Conservation (phyloP, 1,139 yeast species). For the Suhomyces panamericanus region DNA sequence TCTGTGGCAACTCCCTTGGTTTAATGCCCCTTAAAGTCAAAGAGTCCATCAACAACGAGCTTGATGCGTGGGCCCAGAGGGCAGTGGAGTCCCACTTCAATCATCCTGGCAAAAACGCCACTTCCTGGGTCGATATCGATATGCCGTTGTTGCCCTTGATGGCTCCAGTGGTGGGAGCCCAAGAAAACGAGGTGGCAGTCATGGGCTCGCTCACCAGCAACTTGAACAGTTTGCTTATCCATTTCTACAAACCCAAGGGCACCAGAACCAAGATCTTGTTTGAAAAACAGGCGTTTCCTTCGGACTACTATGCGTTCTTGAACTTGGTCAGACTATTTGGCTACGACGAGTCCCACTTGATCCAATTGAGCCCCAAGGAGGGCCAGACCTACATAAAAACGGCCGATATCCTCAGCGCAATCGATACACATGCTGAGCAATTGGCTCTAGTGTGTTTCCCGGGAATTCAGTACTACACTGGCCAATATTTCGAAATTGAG, state of each 20-base stretch:
- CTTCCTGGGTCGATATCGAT: constrained; percentile 83
- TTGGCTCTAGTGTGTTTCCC: constrained; percentile 78
- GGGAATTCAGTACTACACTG: constrained; percentile 91
- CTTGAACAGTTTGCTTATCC: constrained; percentile 68
- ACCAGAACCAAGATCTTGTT: constrained; percentile 68
- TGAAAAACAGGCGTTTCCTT: constrained; percentile 88
- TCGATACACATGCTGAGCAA: constrained; percentile 60
- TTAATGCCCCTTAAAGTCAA: constrained; percentile 73
- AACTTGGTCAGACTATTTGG: constrained; percentile 72
- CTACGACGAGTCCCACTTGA: constrained; percentile 55
- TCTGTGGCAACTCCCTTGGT: constrained; percentile 92
- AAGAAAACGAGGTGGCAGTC: constrained; percentile 70
- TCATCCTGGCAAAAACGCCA: constrained; percentile 50
- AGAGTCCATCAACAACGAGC: constrained; percentile 59
- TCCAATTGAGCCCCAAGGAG: constrained; percentile 59
- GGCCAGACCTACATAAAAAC: constrained; percentile 62
- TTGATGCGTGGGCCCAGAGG: constrained; percentile 76
- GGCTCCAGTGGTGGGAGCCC: constrained; percentile 77
- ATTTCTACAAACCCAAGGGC: constrained; percentile 71
- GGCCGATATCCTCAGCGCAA: constrained; percentile 56
- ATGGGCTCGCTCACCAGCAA: constrained; percentile 88
- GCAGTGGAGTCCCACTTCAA: constrained; percentile 87
- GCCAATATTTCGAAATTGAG: constrained; percentile 77
- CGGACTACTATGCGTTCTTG: constrained; percentile 83
- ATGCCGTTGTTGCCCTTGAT: constrained; percentile 68